Percentiles rank a stretch among this genome's conserved stretches.
These are phyloP conservation scores for Pholiota molesta DNA, from an alignment of 768 basidiomycete species.

Conservation along the genomic window DNA sequence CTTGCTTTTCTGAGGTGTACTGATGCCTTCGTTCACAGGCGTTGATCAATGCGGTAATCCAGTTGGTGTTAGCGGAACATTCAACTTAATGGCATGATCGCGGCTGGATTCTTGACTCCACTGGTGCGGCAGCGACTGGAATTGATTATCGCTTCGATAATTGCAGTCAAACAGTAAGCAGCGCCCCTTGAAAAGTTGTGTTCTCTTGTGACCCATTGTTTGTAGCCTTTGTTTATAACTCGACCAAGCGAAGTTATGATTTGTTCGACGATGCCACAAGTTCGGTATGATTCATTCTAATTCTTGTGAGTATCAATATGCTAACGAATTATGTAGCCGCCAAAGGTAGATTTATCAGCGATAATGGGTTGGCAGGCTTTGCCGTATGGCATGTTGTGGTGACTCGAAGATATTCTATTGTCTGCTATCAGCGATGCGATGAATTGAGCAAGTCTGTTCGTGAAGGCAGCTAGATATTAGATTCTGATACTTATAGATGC, in stretches of 20 bases:
- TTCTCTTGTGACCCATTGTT: neutral
- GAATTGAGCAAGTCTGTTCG: constrained; percentile 24
- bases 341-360: constrained; percentile 65
- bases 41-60: constrained; percentile 52
- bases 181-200: neutral
- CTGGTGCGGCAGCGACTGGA: constrained; percentile 48
- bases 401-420: constrained; percentile 63
- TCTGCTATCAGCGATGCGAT: constrained; percentile 51
- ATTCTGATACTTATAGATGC: neutral
- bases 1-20: neutral
- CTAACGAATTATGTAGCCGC: constrained; percentile 32
- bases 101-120: constrained; percentile 52
- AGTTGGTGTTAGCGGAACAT: constrained; percentile 35
- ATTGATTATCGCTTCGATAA: constrained; percentile 62
- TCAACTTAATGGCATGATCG: constrained; percentile 63
- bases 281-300: constrained; percentile 35
- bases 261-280: constrained; percentile 65
- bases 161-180: constrained; percentile 73
- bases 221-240: constrained; percentile 71
- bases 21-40: constrained; percentile 16
- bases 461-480: neutral
- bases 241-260: constrained; percentile 55
- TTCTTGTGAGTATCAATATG: neutral
- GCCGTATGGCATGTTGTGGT: constrained; percentile 68
- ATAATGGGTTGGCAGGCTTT: constrained; percentile 58